Evolutionary conservation across 2,329 filamentous ascomycete genomes (phyloP).

Genomic region (Alternaria longipes): DNA sequence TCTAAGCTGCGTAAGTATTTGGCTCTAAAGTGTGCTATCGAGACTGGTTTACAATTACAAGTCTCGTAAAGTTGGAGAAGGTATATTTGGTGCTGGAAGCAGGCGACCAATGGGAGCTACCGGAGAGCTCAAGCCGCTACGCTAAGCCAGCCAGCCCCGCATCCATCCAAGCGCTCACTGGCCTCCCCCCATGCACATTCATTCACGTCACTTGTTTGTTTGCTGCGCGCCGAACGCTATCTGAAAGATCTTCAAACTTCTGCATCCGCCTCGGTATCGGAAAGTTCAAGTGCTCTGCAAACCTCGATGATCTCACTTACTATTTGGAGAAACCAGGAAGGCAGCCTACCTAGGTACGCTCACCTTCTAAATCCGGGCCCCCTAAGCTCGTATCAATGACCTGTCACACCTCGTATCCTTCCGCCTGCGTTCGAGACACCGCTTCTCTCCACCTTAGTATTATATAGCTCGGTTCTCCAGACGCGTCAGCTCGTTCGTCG

Average conservation of each 20-base stretch:
- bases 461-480: neutral
- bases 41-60: neutral
- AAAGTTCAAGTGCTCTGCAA: neutral
- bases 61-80: neutral
- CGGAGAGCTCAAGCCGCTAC: neutral
- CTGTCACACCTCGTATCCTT: slow-evolving; percentile 2
- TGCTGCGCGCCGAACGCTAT: neutral
- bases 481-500: neutral
- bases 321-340: neutral
- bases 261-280: neutral
- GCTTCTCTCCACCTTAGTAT: neutral
- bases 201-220: neutral
- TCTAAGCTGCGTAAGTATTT: neutral
- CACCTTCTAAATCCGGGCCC: neutral
- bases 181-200: neutral
- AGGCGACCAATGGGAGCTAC: neutral
- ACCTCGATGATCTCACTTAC: neutral
- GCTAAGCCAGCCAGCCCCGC: neutral
- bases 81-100: neutral
- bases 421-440: neutral
- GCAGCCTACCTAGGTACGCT: neutral
- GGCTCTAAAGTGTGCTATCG: neutral
- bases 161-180: neutral
- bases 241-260: neutral
- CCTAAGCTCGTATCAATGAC: slow-evolving; percentile 1